phyloP scores from a whole-genome alignment of 2,329 filamentous ascomycete genomes.

The Colletotrichum endophyticum region DNA sequence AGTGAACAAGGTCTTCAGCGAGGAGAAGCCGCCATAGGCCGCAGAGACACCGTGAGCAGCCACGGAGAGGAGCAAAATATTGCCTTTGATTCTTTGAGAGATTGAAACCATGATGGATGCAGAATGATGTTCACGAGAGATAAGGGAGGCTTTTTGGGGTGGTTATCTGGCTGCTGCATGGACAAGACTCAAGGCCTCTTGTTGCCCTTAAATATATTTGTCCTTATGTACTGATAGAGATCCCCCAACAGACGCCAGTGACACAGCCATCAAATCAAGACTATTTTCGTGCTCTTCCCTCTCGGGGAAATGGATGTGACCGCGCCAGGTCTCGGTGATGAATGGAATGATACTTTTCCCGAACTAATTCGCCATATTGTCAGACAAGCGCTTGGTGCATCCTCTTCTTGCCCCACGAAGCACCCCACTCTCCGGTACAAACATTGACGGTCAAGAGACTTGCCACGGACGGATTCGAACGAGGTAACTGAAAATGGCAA shows the following conservation, averaged over 20 bases:
- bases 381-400: not conserved
- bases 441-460: not conserved
- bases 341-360: not conserved
- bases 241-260: not conserved
- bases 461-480: not conserved
- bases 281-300: not conserved
- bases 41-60: not conserved
- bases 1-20: not conserved
- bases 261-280: not conserved
- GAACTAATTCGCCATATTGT: not conserved
- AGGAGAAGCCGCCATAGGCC: not conserved
- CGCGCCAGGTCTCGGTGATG: not conserved
- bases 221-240: not conserved
- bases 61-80: not conserved
- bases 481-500: not conserved
- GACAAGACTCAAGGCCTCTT: not conserved
- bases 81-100: not conserved
- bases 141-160: not conserved
- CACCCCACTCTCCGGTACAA: not conserved
- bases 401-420: not conserved
- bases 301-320: not conserved
- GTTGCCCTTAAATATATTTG: not conserved
- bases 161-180: not conserved
- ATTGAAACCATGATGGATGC: not conserved
- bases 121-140: not conserved